Evolutionary conservation across 2,329 filamentous ascomycete species (phyloP).

Genomic region (Talaromyces pinophilus): DNA sequence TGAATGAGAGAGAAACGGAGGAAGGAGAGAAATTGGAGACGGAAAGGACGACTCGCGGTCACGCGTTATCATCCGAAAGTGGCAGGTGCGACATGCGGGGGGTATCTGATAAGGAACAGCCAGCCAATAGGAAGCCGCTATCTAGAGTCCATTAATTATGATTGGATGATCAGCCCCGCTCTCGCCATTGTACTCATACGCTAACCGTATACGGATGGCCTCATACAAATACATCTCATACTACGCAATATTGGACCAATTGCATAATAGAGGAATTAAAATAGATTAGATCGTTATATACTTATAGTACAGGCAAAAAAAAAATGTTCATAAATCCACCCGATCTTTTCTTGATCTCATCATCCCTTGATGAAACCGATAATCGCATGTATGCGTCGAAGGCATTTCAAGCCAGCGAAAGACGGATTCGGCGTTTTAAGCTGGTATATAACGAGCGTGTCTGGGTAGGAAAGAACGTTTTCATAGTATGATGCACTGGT

Average conservation of each 20-base stretch:
- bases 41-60: neutral
- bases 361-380: neutral
- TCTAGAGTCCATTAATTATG: neutral
- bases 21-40: neutral
- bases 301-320: neutral
- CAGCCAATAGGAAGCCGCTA: neutral
- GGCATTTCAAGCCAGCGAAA: neutral
- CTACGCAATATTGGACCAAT: neutral
- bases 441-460: neutral
- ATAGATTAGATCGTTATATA: neutral
- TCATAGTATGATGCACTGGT: constrained; percentile 1
- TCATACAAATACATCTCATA: neutral
- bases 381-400: neutral
- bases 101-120: neutral
- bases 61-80: constrained; percentile 6
- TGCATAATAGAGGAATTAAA: neutral
- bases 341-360: too few species aligned
- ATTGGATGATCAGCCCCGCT: neutral
- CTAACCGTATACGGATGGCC: neutral
- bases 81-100: constrained; percentile 4
- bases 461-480: neutral
- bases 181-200: neutral
- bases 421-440: too few species aligned
- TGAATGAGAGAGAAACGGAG: neutral
- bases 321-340: neutral